phyloP scores from a whole-genome alignment of 2,329 filamentous ascomycete species.

The Monilinia fructicola region DNA sequence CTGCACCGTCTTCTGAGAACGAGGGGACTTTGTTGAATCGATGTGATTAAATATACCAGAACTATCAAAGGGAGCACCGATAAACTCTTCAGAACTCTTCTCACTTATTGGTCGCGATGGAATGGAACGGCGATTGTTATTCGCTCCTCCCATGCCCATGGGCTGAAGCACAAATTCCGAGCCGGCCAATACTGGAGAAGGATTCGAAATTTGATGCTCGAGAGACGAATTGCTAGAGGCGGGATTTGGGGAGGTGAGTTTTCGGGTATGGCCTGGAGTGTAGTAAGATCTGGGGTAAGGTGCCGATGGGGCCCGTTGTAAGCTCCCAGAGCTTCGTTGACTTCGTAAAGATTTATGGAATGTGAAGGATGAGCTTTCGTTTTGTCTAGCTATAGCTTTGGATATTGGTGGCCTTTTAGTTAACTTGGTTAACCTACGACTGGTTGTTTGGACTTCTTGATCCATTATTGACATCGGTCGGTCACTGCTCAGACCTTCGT shows the following conservation, averaged over 20 bases:
- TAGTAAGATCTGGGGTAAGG: slow-evolving; percentile 44
- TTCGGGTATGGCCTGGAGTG: slow-evolving; percentile 42
- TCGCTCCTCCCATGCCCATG: slow-evolving; percentile 28
- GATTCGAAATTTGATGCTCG: slow-evolving; percentile 37
- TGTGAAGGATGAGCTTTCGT: slow-evolving; percentile 48
- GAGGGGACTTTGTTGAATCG: slow-evolving; percentile 46
- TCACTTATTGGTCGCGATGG: slow-evolving; percentile 46
- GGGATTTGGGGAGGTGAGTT: slow-evolving; percentile 48
- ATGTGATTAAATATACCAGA: slow-evolving; percentile 60
- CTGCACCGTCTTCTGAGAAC: slow-evolving; percentile 41
- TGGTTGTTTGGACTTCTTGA: slow-evolving; percentile 34
- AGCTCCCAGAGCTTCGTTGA: slow-evolving; percentile 63
- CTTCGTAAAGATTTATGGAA: slow-evolving; percentile 51
- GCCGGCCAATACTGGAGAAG: slow-evolving; percentile 37
- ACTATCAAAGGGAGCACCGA: slow-evolving; percentile 66
- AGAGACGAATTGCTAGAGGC: slow-evolving; percentile 43
- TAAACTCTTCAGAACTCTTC: slow-evolving; percentile 56
- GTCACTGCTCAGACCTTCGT: slow-evolving; percentile 24
- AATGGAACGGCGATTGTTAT: slow-evolving; percentile 41
- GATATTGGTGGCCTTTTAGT: slow-evolving; percentile 50
- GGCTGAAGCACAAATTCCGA: slow-evolving; percentile 33
- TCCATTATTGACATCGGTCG: slow-evolving; percentile 34
- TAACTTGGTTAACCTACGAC: slow-evolving; percentile 61
- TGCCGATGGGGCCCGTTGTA: slow-evolving; percentile 61
- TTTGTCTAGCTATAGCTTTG: slow-evolving; percentile 45